Conservation (phyloP, 768 basidiomycete species). For the Rubroboletus pulcherrimus region DNA sequence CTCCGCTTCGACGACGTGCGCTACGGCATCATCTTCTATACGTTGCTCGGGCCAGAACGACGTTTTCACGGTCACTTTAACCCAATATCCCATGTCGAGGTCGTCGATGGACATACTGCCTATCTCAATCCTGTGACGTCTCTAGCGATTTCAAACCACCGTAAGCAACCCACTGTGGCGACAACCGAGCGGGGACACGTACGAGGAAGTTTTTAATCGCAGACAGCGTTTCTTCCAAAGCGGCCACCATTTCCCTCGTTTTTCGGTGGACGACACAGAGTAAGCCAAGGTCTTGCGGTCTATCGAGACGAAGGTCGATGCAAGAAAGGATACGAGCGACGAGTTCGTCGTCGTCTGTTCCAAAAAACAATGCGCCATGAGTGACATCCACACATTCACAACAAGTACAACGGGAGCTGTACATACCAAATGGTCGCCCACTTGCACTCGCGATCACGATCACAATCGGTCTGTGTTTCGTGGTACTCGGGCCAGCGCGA, state of each 20-base stretch:
- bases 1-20: not conserved
- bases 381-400: not conserved
- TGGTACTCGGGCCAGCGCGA: not conserved
- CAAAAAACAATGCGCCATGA: not conserved
- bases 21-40: not conserved
- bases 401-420: not conserved
- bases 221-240: conserved; percentile 1
- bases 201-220: conserved; percentile 9
- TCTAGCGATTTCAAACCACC: not conserved
- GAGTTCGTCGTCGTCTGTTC: conserved; percentile 10
- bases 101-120: not conserved
- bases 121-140: conserved; percentile 1
- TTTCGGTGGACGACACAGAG: conserved; percentile 6
- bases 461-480: not conserved
- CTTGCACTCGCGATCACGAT: not conserved
- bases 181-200: not conserved
- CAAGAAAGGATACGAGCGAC: conserved; percentile 3
- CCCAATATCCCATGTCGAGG: conserved; percentile 22
- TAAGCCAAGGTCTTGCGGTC: conserved; percentile 12
- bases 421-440: conserved; percentile 15
- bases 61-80: conserved; percentile 1
- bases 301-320: conserved; percentile 1
- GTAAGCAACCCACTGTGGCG: not conserved
- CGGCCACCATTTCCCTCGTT: not conserved
- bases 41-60: not conserved